phyloP scores from a whole-genome alignment of 768 basidiomycete species.

The Trametes punicea region DNA sequence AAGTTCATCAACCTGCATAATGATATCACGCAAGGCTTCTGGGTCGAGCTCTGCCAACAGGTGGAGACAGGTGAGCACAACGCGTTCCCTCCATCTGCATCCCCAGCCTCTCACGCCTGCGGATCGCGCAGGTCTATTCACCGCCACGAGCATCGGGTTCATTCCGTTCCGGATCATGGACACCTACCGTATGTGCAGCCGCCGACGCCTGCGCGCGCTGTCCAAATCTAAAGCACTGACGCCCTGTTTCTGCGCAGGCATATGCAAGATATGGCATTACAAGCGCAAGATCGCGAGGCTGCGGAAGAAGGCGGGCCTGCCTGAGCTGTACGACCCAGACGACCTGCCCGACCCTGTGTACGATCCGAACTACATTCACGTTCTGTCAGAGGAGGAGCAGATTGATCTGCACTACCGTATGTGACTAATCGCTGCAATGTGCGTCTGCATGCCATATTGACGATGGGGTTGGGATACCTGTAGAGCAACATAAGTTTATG shows the following conservation, averaged over 20 bases:
- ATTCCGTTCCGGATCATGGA: slow-evolving; percentile 75
- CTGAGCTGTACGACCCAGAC: slow-evolving; percentile 67
- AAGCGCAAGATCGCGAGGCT: slow-evolving; percentile 57
- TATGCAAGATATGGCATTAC: slow-evolving; percentile 71
- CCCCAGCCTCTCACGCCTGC: not conserved
- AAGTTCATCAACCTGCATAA: slow-evolving; percentile 73
- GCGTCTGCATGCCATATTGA: too few relatives aligned
- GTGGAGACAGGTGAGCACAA: slow-evolving; percentile 61
- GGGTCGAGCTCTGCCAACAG: slow-evolving; percentile 79
- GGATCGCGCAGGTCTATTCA: slow-evolving; percentile 57
- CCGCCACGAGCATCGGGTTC: slow-evolving; percentile 74
- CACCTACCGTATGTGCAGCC: slow-evolving; percentile 66
- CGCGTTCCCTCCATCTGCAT: not conserved
- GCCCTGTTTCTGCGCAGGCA: slow-evolving; percentile 41
- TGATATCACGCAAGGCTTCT: slow-evolving; percentile 65
- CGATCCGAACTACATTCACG: slow-evolving; percentile 68
- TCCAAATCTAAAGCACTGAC: not conserved
- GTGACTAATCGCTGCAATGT: too few relatives aligned
- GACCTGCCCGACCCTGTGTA: slow-evolving; percentile 78
- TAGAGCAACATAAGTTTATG: slow-evolving; percentile 68
- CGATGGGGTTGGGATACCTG: too few relatives aligned
- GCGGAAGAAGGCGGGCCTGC: slow-evolving; percentile 60
- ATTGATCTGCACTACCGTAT: slow-evolving; percentile 60
- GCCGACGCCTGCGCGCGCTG: not conserved
- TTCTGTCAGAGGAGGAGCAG: slow-evolving; percentile 64